These are phyloP conservation scores for Trapa bicornis DNA, from an alignment of 345 rosid species.

Conservation along the genomic window DNA sequence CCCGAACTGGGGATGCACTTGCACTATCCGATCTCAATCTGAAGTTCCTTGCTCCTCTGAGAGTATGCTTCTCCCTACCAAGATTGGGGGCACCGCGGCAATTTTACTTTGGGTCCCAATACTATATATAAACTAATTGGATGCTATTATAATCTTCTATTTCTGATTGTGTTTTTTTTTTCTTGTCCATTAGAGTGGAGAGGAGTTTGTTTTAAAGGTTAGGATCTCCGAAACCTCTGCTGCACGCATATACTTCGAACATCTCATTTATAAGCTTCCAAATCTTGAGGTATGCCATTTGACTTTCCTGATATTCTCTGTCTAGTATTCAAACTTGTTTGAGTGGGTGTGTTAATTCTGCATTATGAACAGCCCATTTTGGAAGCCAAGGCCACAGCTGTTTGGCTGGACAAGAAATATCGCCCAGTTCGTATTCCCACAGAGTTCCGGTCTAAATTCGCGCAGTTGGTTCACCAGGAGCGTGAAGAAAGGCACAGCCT, in stretches of 20 bases:
- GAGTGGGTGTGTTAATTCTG: neutral
- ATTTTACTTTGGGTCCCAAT: too few relatives aligned
- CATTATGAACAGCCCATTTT: slow-evolving; percentile 37
- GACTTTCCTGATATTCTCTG: neutral
- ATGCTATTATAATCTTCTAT: neutral
- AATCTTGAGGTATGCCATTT: slow-evolving; percentile 46
- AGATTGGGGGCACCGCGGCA: neutral
- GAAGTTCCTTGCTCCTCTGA: slow-evolving; percentile 68
- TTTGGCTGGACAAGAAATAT: slow-evolving; percentile 75
- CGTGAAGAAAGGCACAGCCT: slow-evolving; percentile 6
- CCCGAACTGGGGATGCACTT: slow-evolving; percentile 56
- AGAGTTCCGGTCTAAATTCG: slow-evolving; percentile 45
- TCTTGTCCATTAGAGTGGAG: slow-evolving; percentile 44
- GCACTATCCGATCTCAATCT: slow-evolving; percentile 62
- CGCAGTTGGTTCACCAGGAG: slow-evolving; percentile 31
- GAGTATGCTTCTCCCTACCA: slow-evolving; percentile 25
- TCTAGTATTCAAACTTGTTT: neutral
- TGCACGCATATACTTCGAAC: slow-evolving; percentile 58
- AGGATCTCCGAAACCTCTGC: slow-evolving; percentile 60
- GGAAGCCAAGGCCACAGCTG: slow-evolving; percentile 67
- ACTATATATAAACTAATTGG: neutral
- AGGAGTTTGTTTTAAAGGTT: slow-evolving; percentile 56
- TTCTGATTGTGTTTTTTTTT: slow-evolving; percentile 1
- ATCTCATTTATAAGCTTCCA: slow-evolving; percentile 61
- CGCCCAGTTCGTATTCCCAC: slow-evolving; percentile 67